Evolutionary conservation across 2,329 filamentous ascomycete species (phyloP), one percentile per base, ranked within the genome.

Genomic region (Monilinia vaccinii-corymbosi): DNA sequence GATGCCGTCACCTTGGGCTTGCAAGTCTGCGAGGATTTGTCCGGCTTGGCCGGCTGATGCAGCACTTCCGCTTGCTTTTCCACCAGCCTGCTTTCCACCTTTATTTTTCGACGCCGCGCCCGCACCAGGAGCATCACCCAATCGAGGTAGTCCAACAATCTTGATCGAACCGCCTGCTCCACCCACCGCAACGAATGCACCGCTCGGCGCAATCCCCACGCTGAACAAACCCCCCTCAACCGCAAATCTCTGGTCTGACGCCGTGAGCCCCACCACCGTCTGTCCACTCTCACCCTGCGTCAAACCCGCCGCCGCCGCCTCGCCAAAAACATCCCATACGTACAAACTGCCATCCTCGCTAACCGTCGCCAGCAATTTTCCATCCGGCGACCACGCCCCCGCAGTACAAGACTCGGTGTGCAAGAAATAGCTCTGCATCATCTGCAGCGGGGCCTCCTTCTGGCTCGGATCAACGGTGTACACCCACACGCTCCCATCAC

Each of bases 401-500:
- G 92, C 93, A 1, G 94, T 97, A 75, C 89, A 95, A 32, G 89
- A 77, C 21, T 77, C 87, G 3, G 89, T 93, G 77, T 97, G 94
- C 31, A 95, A 80, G 79, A 96, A 97, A 77, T 94, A 97, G 31
- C 88, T 88, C 76, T 96, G 90, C 6, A 95, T 81, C 70, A 97
- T 94, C 68, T 87, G 85, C 57, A 97, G 79, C 9, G 89, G 79
- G 36, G 76, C 76, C 16, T 78, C 74, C 40, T 77, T 75, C 64
- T 89, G 85, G 58, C 78, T 78, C 34, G 82, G 77, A 73, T 92
- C 87, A 69, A 97, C 81, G n/a, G 85, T 86, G 76, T 97, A 96
- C 11, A 99, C 88, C 94, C 94, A 99, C 46, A 97, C 91, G 56
- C 87, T 92, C 59, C 94, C 94, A 72, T 99, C 92, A 40, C 82